Base-by-base conservation (phyloP, 352 stramenopile species). In the Globisporangium lucens region DNA sequence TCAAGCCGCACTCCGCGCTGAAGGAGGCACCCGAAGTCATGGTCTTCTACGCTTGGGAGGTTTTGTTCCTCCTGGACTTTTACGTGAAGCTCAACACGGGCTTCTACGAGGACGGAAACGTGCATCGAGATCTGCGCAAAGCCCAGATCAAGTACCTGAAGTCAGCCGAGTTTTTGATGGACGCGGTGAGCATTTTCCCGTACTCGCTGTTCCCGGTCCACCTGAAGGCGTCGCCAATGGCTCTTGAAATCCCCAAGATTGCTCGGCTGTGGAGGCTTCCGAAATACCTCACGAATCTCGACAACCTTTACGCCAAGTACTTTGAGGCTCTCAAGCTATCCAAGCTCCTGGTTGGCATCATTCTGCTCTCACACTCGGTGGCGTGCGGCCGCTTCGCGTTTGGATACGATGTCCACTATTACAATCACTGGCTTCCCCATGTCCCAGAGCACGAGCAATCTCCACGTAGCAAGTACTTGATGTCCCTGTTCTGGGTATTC, bases 401-500 rank as follows among this genome's bases (percentile, higher is more conserved):
- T 33, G 82, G 83, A 10, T 89, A 86, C 64, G 76, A 89, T 33
- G 30, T 71, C 0, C 56, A 80, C 24, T 61, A 80, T 1, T 61
- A 69, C 8, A 79, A 93, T 55, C 69, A 82, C 20, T 93, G 85
- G 85, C 63, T 93, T 0, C 79, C 82, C 1, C 36, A 65, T 0
- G 49, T 60, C 1, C 73, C 77, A 3, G 47, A 73, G 36, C 64
- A 75, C 12, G 67, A 72, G 29, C 73, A 76, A 15, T 61, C 66
- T 15, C 61, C 82, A 0, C 67, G 70, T 30, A 74, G 63, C 0
- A 52, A 76, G 22, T 90, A 91, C 47, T 61, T 91, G 10, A 68
- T 74, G 52, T 81, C 81, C 0, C 55, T 88, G 1, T 91, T 91
- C 60, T 93, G 85, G 82, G 76, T 74, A 20, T 87, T 93, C 41